Evolutionary conservation across 495 filamentous ascomycete species (phyloP).

Genomic region (Glarea lozoyensis): DNA sequence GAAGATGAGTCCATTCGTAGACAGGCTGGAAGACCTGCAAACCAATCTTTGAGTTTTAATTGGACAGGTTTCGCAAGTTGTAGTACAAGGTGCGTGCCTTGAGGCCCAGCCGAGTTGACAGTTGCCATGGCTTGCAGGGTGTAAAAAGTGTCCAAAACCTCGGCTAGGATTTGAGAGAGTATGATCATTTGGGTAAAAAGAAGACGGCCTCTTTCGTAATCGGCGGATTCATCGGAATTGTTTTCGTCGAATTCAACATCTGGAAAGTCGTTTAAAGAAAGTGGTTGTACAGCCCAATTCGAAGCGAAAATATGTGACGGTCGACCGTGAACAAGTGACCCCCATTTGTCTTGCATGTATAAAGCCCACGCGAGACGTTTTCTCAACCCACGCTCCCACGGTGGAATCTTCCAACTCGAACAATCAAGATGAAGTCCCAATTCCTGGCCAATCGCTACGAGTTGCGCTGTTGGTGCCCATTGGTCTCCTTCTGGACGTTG

Average conservation of each 20-base stretch:
- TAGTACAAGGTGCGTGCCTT: slow-evolving; percentile 57
- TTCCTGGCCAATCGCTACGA: slow-evolving; percentile 72
- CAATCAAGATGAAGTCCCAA: slow-evolving; percentile 84
- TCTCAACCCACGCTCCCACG: slow-evolving; percentile 75
- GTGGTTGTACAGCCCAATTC: slow-evolving; percentile 73
- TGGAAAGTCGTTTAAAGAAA: slow-evolving; percentile 63
- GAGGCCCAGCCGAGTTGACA: slow-evolving; percentile 36
- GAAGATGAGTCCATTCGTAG: slow-evolving; percentile 59
- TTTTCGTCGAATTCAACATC: slow-evolving; percentile 49
- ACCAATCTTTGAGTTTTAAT: slow-evolving; percentile 77
- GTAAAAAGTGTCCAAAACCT: slow-evolving; percentile 75
- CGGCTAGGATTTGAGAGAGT: slow-evolving; percentile 65
- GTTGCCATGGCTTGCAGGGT: slow-evolving; percentile 52
- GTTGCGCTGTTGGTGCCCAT: slow-evolving; percentile 77
- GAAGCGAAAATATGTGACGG: slow-evolving; percentile 74
- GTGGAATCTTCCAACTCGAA: slow-evolving; percentile 77
- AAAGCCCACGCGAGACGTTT: slow-evolving; percentile 85
- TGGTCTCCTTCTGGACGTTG: slow-evolving; percentile 83
- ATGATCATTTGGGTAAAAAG: slow-evolving; percentile 67
- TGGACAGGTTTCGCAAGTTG: slow-evolving; percentile 74
- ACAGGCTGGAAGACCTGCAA: slow-evolving; percentile 50
- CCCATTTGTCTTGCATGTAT: slow-evolving; percentile 93
- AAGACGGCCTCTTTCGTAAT: slow-evolving; percentile 58
- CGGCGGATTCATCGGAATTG: slow-evolving; percentile 48
- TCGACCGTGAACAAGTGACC: slow-evolving; percentile 73